phyloP scores from a whole-genome alignment of 768 basidiomycete species.

The Hygrocybe punicea region DNA sequence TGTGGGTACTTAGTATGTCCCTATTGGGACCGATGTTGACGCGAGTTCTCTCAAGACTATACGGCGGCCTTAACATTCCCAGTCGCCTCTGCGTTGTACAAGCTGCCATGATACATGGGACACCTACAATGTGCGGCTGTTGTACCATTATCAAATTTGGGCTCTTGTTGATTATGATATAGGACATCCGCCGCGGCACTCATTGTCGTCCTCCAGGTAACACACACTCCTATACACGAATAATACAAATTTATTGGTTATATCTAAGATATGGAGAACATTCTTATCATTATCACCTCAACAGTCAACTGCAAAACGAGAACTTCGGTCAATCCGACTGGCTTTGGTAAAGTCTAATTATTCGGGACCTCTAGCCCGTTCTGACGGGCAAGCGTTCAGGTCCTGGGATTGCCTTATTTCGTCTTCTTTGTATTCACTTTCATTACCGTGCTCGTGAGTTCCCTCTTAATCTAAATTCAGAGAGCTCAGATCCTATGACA shows the following conservation, averaged over 20 bases:
- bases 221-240: neutral
- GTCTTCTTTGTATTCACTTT: slow-evolving; percentile 42
- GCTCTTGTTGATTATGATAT: slow-evolving; percentile 2
- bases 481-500: slow-evolving; percentile 22
- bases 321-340: neutral
- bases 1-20: slow-evolving; percentile 38
- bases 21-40: neutral
- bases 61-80: slow-evolving; percentile 14
- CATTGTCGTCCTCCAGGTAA: slow-evolving; percentile 41
- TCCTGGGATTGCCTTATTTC: slow-evolving; percentile 32
- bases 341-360: neutral
- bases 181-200: slow-evolving; percentile 45
- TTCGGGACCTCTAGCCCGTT: too few relatives aligned
- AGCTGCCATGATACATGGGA: slow-evolving; percentile 51
- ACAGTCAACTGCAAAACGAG: neutral
- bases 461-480: slow-evolving; percentile 23
- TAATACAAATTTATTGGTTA: neutral
- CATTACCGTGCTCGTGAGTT: slow-evolving; percentile 25
- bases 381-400: slow-evolving; percentile 16
- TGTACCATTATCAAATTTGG: slow-evolving; percentile 1
- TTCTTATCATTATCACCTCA: neutral
- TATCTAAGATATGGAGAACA: neutral
- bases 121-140: slow-evolving; percentile 48
- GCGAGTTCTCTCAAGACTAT: slow-evolving; percentile 8
- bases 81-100: slow-evolving; percentile 46